A percentile compares a stretch with the other conserved stretches of the same genome.
These are phyloP conservation scores for Litsea cubeba DNA, from an alignment of 164 flowering plant species.

Conservation along the genomic window DNA sequence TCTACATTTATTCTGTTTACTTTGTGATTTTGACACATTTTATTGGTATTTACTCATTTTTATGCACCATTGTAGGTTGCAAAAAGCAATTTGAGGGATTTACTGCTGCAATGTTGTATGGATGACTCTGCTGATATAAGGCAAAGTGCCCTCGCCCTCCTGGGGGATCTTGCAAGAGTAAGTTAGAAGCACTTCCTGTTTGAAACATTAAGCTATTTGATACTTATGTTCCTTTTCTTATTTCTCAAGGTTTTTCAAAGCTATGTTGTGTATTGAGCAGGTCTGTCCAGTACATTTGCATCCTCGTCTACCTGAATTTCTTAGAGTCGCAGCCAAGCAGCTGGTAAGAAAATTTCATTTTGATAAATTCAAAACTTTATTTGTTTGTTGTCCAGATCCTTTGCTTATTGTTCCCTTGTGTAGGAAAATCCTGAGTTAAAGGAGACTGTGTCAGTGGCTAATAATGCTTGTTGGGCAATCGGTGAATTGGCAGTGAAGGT, in stretches of 20 bases:
- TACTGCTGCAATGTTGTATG: conserved; percentile 90
- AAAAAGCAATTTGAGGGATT: conserved; percentile 70
- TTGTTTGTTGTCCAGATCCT: conserved; percentile 5
- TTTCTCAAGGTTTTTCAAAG: background rate
- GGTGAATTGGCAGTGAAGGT: conserved; percentile 99
- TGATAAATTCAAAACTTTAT: background rate
- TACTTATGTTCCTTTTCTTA: background rate
- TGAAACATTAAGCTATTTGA: background rate
- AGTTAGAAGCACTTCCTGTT: conserved; percentile 25
- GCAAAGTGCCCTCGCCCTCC: conserved; percentile 96
- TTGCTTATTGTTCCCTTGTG: background rate
- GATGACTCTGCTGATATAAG: conserved; percentile 86
- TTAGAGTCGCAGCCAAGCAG: conserved; percentile 77
- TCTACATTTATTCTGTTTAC: too few relatives aligned
- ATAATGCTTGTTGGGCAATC: conserved; percentile 99
- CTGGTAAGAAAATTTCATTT: conserved; percentile 43
- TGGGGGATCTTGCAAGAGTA: conserved; percentile 97
- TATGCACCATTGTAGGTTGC: conserved; percentile 53
- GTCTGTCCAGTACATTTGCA: conserved; percentile 79
- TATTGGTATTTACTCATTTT: background rate
- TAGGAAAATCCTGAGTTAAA: conserved; percentile 64
- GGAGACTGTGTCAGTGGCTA: conserved; percentile 87
- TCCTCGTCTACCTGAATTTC: conserved; percentile 78
- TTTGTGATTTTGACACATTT: background rate
- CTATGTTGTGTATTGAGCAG: conserved; percentile 28